Evolutionary conservation across 176 grass and related monocot genomes (phyloP).

Genomic region (Oryza glumipatula): DNA sequence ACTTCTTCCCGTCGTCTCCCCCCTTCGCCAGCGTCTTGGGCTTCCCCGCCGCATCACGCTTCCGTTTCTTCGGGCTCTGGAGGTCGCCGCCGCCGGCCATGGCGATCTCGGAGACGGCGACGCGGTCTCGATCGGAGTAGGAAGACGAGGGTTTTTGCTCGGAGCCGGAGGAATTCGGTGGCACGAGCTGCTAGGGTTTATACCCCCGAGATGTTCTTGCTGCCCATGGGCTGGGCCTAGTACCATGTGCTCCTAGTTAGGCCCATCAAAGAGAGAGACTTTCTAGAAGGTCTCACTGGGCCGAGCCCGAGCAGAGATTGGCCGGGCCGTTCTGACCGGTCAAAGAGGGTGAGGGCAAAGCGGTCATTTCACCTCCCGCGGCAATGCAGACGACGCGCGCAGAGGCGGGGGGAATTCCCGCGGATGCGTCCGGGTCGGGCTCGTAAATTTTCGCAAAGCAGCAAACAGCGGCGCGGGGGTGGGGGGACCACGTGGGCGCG

Average conservation of each 20-base stretch:
- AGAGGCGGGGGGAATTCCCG: neutral
- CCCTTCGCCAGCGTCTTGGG: conserved; percentile 9
- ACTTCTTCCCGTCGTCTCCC: conserved; percentile 13
- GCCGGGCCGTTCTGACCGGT: neutral
- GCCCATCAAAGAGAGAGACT: neutral
- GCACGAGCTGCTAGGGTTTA: conserved; percentile 37
- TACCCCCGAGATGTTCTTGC: neutral
- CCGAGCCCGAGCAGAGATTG: neutral
- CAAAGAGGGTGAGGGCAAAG: neutral
- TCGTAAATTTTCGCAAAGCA: neutral
- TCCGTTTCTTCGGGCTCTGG: conserved; percentile 54
- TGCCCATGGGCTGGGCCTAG: neutral
- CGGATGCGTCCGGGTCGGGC: neutral
- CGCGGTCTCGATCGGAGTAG: neutral
- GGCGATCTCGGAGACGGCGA: neutral
- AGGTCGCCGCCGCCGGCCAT: conserved; percentile 37
- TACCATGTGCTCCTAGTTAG: neutral
- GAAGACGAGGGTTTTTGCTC: neutral
- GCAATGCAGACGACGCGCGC: neutral
- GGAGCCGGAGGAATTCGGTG: too few relatives aligned
- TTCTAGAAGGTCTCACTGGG: neutral
- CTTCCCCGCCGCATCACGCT: conserved; percentile 41
- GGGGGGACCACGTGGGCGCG: neutral
- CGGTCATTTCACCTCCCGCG: neutral
- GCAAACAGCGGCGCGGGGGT: neutral